Conservation (phyloP, 768 basidiomycete species). For the Glaciozyma antarctica region DNA sequence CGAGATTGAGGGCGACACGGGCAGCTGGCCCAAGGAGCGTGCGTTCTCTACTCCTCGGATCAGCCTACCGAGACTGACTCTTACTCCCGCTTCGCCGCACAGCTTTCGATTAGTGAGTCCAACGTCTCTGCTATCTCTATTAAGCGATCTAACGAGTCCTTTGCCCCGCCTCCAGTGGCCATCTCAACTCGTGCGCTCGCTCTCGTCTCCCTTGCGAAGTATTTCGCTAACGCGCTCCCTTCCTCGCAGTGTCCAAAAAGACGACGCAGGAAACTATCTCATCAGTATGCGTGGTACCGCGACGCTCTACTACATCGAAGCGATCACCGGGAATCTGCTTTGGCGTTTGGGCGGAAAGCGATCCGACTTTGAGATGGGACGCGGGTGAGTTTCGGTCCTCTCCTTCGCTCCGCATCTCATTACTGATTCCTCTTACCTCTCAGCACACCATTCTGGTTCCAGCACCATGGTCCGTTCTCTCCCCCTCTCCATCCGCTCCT, state of each 20-base stretch:
- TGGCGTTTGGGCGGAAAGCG: constrained; percentile 34
- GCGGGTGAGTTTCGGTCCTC: not conserved
- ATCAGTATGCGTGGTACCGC: constrained; percentile 33
- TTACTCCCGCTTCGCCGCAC: not conserved
- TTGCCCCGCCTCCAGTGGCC: not conserved
- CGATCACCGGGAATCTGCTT: constrained; percentile 26
- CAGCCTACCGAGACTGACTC: not conserved
- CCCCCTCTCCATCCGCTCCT: too few relatives aligned
- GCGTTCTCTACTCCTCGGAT: not conserved
- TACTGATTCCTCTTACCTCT: not conserved
- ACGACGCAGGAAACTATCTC: constrained; percentile 33
- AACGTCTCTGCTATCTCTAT: too few relatives aligned
- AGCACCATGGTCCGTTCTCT: constrained; percentile 13
- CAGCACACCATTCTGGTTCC: constrained; percentile 27
- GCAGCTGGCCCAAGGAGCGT: not conserved
- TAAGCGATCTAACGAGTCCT: not conserved
- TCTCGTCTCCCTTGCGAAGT: not conserved
- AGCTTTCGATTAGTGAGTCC: not conserved
- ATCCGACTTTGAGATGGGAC: constrained; percentile 30
- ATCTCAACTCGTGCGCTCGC: constrained; percentile 10
- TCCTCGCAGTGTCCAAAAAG: constrained; percentile 21
- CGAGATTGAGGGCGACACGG: not conserved
- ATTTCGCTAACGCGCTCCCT: not conserved
- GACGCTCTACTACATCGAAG: constrained; percentile 33
- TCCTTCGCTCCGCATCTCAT: not conserved